Conservation (phyloP, 2,329 filamentous ascomycete genomes). For the Fusarium lateritium region DNA sequence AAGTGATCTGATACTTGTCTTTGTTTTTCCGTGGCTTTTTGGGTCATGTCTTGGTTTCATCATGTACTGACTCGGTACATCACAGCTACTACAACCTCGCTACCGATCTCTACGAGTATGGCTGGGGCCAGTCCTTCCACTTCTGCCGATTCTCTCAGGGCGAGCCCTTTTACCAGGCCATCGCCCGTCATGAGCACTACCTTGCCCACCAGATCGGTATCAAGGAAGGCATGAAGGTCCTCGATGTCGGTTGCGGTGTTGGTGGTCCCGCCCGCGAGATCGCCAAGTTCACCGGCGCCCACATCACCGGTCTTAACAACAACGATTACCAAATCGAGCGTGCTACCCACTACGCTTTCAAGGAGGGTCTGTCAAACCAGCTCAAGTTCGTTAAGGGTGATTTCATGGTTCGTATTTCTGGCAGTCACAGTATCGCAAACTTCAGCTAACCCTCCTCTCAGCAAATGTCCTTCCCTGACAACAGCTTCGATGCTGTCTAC, state of each 20-base stretch:
- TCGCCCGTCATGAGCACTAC: conserved; percentile 98
- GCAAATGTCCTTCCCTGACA: conserved; percentile 96
- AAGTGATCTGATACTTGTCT: conserved; percentile 56
- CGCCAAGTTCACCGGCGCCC: conserved; percentile 91
- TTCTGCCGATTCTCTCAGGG: conserved; percentile 93
- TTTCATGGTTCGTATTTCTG: conserved; percentile 78
- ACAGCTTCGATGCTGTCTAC: conserved; percentile 94
- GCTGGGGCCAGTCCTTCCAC: conserved; percentile 97
- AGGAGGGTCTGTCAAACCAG: conserved; percentile 85
- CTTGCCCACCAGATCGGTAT: conserved; percentile 91
- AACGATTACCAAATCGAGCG: conserved; percentile 99
- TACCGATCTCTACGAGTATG: conserved; percentile 97
- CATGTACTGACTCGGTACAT: conserved; percentile 37
- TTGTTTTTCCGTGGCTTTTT: conserved; percentile 2
- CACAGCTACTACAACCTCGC: conserved; percentile 93
- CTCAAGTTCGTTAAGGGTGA: conserved; percentile 93
- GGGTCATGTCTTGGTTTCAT: background rate
- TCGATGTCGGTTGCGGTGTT: conserved; percentile 97
- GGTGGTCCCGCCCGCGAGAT: conserved; percentile 97
- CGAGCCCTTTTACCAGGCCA: conserved; percentile 91
- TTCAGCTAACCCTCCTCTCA: conserved; percentile 51
- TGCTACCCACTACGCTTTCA: conserved; percentile 85
- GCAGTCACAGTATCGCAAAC: too few relatives aligned
- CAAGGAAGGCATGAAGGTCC: conserved; percentile 86
- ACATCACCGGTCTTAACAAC: conserved; percentile 96